Evolutionary conservation across 1,139 yeast species (phyloP), one percentile per base, ranked within the genome.

Genomic region (Taphrina populina): DNA sequence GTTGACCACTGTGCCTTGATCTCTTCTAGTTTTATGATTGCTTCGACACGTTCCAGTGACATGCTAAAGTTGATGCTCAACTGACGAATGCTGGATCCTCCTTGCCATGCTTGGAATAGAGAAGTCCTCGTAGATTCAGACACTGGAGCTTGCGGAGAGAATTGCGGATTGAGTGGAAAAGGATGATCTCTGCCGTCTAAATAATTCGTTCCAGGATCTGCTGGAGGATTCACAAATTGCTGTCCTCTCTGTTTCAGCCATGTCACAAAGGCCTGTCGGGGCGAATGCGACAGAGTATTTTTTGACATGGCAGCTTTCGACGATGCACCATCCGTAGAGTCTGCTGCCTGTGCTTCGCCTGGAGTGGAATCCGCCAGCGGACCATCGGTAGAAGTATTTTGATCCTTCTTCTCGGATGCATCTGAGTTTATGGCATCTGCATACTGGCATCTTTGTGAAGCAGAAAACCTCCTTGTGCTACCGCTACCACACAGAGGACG

Each of bases 161-260:
- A 49, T 4, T 23, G 37, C 13, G 54, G 54, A 24, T 49, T 49
- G 15, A 49, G 23, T 2, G 54, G 54, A 27, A 49, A 49, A 5
- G 54, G 54, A 37, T 49, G 24, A 20, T 32, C 13, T n/a, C 39
- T 49, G 7, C 54, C 54, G 24, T 49, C 54, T 10, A 49, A 33
- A 23, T 49, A 49, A 15, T 49, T 49, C 17, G 54, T 49, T 7
- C 46, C 54, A 7, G 54, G 40, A n/a, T 17, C 20, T 8, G 37
- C 27, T 2, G 47, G 47, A 2, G 37, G 26, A 19, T 29, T 29
- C 11, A 15, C 23, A 32, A 30, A 21, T 11, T 8, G 20, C 8
- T n/a, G 7, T 10, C 54, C 54, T 20, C 33, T 40, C 5, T 23
- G 24, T 10, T 24, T 49, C 5, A 32, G 40, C 54, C 54, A 49